A percentile compares a stretch with the other conserved stretches of the same genome.
These are phyloP conservation scores for Pseudopediastrum boryanum DNA, from an alignment of 139 green algal genomes.

Conservation along the genomic window DNA sequence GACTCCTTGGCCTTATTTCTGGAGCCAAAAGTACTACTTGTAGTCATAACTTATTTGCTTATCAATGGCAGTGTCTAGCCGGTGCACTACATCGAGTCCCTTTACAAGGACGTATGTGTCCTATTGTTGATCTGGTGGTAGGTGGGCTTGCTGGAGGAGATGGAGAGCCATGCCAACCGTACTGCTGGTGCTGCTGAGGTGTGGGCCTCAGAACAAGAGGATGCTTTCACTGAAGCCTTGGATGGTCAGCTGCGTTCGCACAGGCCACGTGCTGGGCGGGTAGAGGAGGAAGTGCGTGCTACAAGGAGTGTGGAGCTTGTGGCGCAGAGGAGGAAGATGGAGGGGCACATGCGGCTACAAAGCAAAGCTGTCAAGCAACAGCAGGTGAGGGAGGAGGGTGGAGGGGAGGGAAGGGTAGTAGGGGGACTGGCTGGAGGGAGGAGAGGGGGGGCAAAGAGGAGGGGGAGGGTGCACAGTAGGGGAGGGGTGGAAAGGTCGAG, in stretches of 20 bases:
- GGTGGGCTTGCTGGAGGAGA: constrained; percentile 55
- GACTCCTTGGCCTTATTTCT: too few relatives aligned
- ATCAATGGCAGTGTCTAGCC: too few relatives aligned
- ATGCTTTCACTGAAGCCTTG: constrained; percentile 63
- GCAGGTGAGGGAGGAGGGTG: constrained; percentile 34
- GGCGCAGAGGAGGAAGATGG: constrained; percentile 54
- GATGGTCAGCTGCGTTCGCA: constrained; percentile 60
- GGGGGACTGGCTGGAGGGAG: too few relatives aligned
- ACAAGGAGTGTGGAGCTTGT: constrained; percentile 59
- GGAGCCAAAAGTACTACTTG: too few relatives aligned
- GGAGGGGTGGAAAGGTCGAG: not conserved
- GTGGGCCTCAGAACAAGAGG: constrained; percentile 57
- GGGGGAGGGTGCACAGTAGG: not conserved
- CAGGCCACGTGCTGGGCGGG: constrained; percentile 59
- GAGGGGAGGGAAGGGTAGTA: too few relatives aligned
- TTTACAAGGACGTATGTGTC: too few relatives aligned
- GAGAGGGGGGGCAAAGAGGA: too few relatives aligned
- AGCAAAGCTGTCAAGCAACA: constrained; percentile 48
- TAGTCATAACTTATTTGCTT: too few relatives aligned
- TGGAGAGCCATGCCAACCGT: constrained; percentile 47
- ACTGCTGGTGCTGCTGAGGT: constrained; percentile 29
- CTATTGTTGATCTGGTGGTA: too few relatives aligned
- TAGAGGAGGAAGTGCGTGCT: constrained; percentile 66
- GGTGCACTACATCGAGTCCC: too few relatives aligned
- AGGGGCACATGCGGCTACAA: constrained; percentile 52